Base-by-base conservation (phyloP, 169 alveolate species). In the Amoebophrya sp. region DNA sequence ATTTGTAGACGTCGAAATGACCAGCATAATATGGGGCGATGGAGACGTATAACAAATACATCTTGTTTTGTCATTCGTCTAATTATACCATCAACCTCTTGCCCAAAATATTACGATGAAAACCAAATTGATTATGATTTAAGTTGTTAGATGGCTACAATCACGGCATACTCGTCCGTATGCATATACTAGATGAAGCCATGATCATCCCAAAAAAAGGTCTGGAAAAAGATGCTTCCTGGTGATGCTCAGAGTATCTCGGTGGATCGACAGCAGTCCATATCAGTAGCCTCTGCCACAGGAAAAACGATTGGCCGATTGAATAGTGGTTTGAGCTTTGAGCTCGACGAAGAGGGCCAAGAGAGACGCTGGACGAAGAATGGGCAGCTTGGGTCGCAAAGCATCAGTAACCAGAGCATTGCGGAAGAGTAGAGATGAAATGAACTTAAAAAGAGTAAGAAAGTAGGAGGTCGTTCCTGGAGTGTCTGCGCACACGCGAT, bases 291-390 rank as follows among this genome's bases (percentile, higher is more conserved):
- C 3, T 6, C 33, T 36, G 83, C 83, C 12, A 65, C 83, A 10
- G 83, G 83, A 18, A 65, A 65, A 65, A 65, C 83, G 2, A 65
- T 65, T 36, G 83, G 83, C 83, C 18, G 83, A 36, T 36, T 65
- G 83, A 65, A 65, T 65, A 26, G 39, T 29, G 83, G 83, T 65
- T 65, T 65, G n/a, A 0, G 39, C 2, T 65, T 65, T 36, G 83
- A 65, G 26, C 83, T 65, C 33, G 83, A 65, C 83, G 83, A 65
- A 26, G 83, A 65, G 39, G 83, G 83, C 33, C 83, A 65, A 36
- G 83, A 6, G 26, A 6, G 83, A 36, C 2, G 83, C 10, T 65
- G 83, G 83, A 65, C 83, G 39, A 65, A 65, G 33, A 65, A 65
- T 36, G 83, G 83, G 33, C 83, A 65, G 83, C 83, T 65, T 29